Base-by-base conservation (phyloP, 805 yeast genomes). In the Candida rishiriensis region DNA sequence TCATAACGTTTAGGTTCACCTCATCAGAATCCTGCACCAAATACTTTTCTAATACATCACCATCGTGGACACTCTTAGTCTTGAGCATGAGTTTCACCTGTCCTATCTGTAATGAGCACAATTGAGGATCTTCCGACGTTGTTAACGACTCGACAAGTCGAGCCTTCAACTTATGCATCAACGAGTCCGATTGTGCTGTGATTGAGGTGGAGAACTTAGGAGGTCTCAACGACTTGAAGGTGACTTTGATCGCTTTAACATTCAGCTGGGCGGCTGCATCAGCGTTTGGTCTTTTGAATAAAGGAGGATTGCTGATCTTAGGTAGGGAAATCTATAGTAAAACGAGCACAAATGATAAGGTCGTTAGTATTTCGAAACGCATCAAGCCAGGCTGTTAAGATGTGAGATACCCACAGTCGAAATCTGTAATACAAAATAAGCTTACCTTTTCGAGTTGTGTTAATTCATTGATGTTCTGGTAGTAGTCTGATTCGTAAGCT, bases 211-310 rank as follows among this genome's bases (percentile, higher is more conserved):
- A 60, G 61, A 86, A 84, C 57, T 81, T 85, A 6, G 95, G 95
- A 4, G 83, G 77, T 54, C 81, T 79, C 43, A 88, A 75, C 29
- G 90, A 83, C 61, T 83, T 83, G 58, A 87, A 70, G 4, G 61
- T 54, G 13, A 75, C 64, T 12, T 29, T 38, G n/a, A 59, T 37
- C 3, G 40, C 21, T 11, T 33, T 48, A 2, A 38, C 28, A 29
- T 52, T 54, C 40, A 45, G 41, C 42, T 65, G 63, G 16, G 68
- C 64, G 4, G 59, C 52, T 21, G 26, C 26, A 7, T 21, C 7
- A 5, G 26, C 4, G 26, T 21, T 21, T 21, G 26, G 26, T 5
- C 71, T 57, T 38, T 49, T 36, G 34, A 61, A 64, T 1, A 65
- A 41, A 0, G 69, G 53, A 0, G 68, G 64, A 34, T 65, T 38